Percentiles rank a stretch among this genome's conserved stretches.
Conservation (phyloP, 345 rosid genomes). For the Aquilaria malaccensis region DNA sequence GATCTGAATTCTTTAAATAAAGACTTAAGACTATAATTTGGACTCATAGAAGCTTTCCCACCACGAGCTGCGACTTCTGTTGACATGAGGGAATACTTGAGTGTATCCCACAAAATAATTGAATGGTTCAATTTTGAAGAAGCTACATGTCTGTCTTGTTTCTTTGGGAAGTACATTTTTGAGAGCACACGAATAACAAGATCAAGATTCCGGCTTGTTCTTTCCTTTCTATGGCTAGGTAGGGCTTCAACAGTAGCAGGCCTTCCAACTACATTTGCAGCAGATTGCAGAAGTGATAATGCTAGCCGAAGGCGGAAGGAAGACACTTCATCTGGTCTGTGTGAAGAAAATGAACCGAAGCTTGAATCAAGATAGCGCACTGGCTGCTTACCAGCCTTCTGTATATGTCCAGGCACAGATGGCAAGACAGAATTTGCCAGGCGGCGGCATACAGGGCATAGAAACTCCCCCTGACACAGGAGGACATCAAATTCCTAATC, state of each 20-base stretch:
- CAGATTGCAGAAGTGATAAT: conserved; percentile 48
- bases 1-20: conserved; percentile 69
- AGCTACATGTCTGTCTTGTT: conserved; percentile 32
- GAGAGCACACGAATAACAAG: conserved; percentile 41
- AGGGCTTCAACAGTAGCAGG: conserved; percentile 35
- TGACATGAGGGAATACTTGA: conserved; percentile 76
- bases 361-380: conserved; percentile 22
- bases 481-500: conserved; percentile 16
- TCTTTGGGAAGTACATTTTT: conserved; percentile 42
- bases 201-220: conserved; percentile 38
- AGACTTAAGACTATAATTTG: conserved; percentile 40
- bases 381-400: conserved; percentile 42
- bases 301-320: conserved; percentile 50
- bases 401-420: conserved; percentile 39
- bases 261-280: conserved; percentile 51
- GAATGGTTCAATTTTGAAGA: conserved; percentile 40
- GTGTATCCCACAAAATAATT: conserved; percentile 85
- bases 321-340: conserved; percentile 19
- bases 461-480: conserved; percentile 80
- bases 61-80: conserved; percentile 77
- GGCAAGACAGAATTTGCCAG: conserved; percentile 84
- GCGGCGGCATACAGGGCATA: conserved; percentile 92
- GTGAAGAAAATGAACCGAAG: conserved; percentile 12
- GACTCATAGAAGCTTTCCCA: conserved; percentile 38
- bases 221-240: conserved; percentile 35